Evolutionary conservation across 129 eudicot genomes (phyloP).

Genomic region (Arctium minus): DNA sequence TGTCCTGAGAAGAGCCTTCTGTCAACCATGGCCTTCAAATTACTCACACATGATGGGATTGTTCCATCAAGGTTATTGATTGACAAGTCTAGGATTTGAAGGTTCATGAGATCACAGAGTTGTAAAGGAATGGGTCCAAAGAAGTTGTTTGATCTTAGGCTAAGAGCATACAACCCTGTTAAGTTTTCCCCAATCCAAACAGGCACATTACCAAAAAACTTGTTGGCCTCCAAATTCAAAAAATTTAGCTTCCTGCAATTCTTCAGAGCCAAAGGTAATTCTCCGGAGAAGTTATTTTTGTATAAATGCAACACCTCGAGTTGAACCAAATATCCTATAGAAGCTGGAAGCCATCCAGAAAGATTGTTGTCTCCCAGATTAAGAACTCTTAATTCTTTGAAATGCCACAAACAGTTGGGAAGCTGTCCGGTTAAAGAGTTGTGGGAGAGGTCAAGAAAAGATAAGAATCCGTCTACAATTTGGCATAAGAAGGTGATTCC

Average conservation of each 20-base stretch:
- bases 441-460: constrained; percentile 19
- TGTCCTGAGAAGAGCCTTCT: background rate
- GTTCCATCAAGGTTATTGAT: constrained; percentile 27
- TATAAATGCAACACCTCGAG: constrained; percentile 13
- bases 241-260: constrained; percentile 6
- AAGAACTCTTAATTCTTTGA: background rate
- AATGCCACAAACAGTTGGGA: constrained; percentile 26
- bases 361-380: constrained; percentile 32
- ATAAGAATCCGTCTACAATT: background rate
- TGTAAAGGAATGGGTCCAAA: constrained; percentile 26
- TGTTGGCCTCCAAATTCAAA: constrained; percentile 12
- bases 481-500: constrained; percentile 25
- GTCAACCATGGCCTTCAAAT: constrained; percentile 16
- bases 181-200: constrained; percentile 34
- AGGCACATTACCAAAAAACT: constrained; percentile 32
- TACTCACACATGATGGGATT: constrained; percentile 29
- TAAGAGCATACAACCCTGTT: constrained; percentile 9
- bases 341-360: constrained; percentile 27
- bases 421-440: constrained; percentile 17
- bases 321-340: constrained; percentile 2
- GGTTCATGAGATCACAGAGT: constrained; percentile 8
- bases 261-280: constrained; percentile 18
- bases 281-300: constrained; percentile 27
- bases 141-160: constrained; percentile 25
- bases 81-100: constrained; percentile 40